Conservation (phyloP, 352 stramenopile genomes). For the Phytopythium kandeliae region DNA sequence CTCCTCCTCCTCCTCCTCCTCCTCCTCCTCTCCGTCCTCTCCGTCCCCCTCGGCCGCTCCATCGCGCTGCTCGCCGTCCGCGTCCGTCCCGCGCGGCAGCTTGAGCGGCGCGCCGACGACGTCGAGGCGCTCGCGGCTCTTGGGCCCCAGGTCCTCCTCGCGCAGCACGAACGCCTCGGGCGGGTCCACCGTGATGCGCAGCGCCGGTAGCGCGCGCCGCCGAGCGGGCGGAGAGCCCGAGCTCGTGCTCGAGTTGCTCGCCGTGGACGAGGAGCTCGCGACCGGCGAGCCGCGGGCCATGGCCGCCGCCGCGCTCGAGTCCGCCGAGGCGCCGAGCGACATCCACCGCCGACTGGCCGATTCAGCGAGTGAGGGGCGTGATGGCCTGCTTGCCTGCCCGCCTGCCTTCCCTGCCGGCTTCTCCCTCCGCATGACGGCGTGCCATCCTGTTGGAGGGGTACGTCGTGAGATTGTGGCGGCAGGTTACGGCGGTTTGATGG, state of each 20-base stretch:
- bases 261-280: slow-evolving; percentile 13
- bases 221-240: slow-evolving; percentile 9
- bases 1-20: slow-evolving; percentile 23
- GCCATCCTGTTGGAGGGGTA: too few species aligned
- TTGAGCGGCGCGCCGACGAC: background rate
- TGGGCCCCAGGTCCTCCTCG: slow-evolving; percentile 39
- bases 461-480: too few species aligned
- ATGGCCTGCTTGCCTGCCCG: too few species aligned
- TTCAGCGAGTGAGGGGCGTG: too few species aligned
- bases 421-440: too few species aligned
- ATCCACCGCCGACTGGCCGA: background rate
- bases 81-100: background rate
- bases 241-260: background rate
- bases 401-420: too few species aligned
- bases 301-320: background rate
- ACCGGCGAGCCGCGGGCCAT: background rate
- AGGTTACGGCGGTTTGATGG: too few species aligned
- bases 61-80: background rate
- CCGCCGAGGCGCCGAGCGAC: background rate
- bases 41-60: background rate
- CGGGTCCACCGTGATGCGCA: slow-evolving; percentile 26
- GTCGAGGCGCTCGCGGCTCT: slow-evolving; percentile 26
- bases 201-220: slow-evolving; percentile 14
- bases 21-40: slow-evolving; percentile 6
- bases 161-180: slow-evolving; percentile 25